Conservation (phyloP, 1,284 basidiomycete genomes). For the Tremellales sp. region DNA sequence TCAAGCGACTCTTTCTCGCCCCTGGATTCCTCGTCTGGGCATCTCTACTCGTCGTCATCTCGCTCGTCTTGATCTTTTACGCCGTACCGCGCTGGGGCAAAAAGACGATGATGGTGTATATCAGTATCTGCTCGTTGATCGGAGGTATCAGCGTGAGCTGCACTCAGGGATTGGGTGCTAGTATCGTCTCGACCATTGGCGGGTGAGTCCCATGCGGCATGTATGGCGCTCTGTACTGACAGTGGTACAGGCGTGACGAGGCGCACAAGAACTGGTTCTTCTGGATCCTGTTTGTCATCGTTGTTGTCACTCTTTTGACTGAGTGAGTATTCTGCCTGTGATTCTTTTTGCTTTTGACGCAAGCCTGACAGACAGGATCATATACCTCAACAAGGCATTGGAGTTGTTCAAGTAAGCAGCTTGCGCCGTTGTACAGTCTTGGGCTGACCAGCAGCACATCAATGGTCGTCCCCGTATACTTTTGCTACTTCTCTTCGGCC, state of each 20-base stretch:
- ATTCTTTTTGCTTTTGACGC: neutral
- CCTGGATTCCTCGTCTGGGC: slow-evolving; percentile 81
- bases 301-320: slow-evolving; percentile 64
- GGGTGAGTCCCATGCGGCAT: slow-evolving; percentile 57
- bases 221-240: slow-evolving; percentile 16
- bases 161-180: slow-evolving; percentile 86
- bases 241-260: slow-evolving; percentile 20
- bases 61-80: slow-evolving; percentile 37
- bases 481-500: slow-evolving; percentile 71
- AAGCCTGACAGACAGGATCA: slow-evolving; percentile 58
- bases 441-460: slow-evolving; percentile 51
- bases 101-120: slow-evolving; percentile 94
- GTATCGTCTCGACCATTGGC: slow-evolving; percentile 79
- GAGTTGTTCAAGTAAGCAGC: slow-evolving; percentile 76
- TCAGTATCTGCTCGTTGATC: slow-evolving; percentile 89
- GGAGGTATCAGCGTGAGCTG: slow-evolving; percentile 95
- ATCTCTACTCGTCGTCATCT: slow-evolving; percentile 29
- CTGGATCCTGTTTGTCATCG: slow-evolving; percentile 81
- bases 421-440: slow-evolving; percentile 2
- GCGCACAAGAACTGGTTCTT: slow-evolving; percentile 64
- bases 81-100: slow-evolving; percentile 67
- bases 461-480: slow-evolving; percentile 71
- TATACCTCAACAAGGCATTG: slow-evolving; percentile 93
- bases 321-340: slow-evolving; percentile 34
- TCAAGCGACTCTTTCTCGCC: slow-evolving; percentile 77